Percentiles rank a stretch among this genome's conserved stretches.
Conservation (phyloP, 2,329 filamentous ascomycete genomes). For the Gaeumannomyces sp. region DNA sequence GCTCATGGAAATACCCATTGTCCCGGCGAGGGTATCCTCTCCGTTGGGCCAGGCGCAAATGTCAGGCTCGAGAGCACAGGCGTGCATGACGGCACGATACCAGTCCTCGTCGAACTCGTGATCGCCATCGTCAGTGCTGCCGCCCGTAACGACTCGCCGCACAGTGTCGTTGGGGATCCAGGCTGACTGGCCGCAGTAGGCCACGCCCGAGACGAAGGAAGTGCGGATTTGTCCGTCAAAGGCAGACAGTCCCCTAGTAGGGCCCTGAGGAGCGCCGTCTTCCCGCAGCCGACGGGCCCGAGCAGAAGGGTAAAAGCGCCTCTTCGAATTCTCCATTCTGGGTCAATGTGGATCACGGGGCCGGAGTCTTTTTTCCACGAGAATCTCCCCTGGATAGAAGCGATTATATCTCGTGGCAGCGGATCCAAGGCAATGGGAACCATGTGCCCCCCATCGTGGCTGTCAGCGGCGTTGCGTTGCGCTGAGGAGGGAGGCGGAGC, state of each 20-base stretch:
- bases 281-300: constrained; percentile 38
- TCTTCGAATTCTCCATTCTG: background rate
- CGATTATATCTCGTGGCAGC: constrained; percentile 1
- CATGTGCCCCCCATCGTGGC: background rate
- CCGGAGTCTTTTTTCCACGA: constrained; percentile 3
- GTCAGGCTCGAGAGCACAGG: constrained; percentile 24
- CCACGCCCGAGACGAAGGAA: constrained; percentile 21
- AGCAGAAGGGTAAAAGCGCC: constrained; percentile 28
- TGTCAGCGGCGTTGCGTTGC: too few relatives aligned
- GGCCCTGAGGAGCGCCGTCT: constrained; percentile 32
- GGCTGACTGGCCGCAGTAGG: constrained; percentile 37
- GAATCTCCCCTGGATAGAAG: constrained; percentile 5
- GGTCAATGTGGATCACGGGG: constrained; percentile 3
- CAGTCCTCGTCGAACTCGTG: constrained; percentile 20
- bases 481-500: background rate
- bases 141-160: constrained; percentile 32
- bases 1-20: constrained; percentile 22
- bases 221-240: constrained; percentile 22
- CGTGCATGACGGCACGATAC: constrained; percentile 22
- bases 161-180: constrained; percentile 37
- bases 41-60: constrained; percentile 17
- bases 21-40: constrained; percentile 22
- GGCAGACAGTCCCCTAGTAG: constrained; percentile 30
- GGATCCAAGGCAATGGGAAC: background rate
- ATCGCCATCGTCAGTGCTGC: constrained; percentile 9